Percentiles rank a stretch among this genome's conserved stretches.
Evolutionary conservation across 768 basidiomycete genomes (phyloP).

Genomic region (Mycena galericulata): DNA sequence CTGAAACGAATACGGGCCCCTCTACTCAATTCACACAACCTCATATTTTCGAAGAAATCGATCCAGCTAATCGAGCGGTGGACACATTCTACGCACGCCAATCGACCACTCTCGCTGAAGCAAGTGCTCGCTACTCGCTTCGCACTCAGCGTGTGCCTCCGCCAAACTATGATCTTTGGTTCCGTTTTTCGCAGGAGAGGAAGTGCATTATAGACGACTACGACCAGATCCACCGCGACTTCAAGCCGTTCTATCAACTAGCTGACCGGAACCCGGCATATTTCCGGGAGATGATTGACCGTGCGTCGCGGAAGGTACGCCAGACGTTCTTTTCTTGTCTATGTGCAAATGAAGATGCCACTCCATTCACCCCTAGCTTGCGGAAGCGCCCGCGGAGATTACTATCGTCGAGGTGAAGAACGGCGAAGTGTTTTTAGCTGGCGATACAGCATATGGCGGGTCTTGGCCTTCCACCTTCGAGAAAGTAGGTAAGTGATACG

Average conservation of each 20-base stretch:
- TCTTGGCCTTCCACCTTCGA: constrained; percentile 1
- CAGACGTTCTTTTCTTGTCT: background rate
- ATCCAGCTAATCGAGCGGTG: too few relatives aligned
- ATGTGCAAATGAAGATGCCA: too few relatives aligned
- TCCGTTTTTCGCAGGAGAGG: constrained; percentile 6
- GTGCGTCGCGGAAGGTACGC: background rate
- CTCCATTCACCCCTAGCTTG: background rate
- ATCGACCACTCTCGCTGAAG: constrained; percentile 19
- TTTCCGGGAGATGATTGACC: constrained; percentile 9
- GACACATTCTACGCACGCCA: constrained; percentile 20
- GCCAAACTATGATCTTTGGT: constrained; percentile 14
- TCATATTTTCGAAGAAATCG: too few relatives aligned
- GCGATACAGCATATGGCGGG: background rate
- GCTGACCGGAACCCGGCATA: background rate
- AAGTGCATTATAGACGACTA: constrained; percentile 31
- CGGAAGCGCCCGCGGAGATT: background rate
- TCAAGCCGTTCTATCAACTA: constrained; percentile 19
- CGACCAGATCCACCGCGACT: constrained; percentile 26
- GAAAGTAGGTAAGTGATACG: too few relatives aligned
- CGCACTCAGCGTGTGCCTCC: constrained; percentile 17
- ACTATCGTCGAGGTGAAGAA: background rate
- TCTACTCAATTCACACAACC: too few relatives aligned
- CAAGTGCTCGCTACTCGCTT: constrained; percentile 13
- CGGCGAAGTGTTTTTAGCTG: background rate
- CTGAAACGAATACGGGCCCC: too few relatives aligned